Conservation (phyloP, 257 asterid genomes). For the Lantana camara region DNA sequence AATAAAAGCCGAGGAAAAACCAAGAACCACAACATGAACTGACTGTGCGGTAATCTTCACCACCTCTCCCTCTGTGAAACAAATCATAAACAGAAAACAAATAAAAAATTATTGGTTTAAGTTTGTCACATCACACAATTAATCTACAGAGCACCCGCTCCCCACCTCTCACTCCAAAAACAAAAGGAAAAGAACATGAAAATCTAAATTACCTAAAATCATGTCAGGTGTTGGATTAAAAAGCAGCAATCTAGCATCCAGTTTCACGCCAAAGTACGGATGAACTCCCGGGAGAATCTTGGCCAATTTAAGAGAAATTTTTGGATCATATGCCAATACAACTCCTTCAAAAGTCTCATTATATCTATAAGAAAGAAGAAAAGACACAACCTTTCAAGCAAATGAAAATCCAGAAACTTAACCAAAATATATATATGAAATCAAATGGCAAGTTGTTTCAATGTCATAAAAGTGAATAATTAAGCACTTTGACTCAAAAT, state of each 20-base stretch:
- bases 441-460: not conserved
- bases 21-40: conserved; percentile 72
- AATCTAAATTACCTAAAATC: conserved; percentile 55
- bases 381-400: not conserved
- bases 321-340: conserved; percentile 75
- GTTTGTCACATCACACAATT: not conserved
- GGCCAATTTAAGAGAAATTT: conserved; percentile 42
- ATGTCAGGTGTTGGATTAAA: conserved; percentile 71
- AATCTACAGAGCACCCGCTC: not conserved
- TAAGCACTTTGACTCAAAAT: not conserved
- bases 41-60: conserved; percentile 63
- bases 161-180: not conserved
- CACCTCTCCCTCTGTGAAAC: conserved; percentile 74
- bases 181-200: not conserved
- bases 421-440: not conserved
- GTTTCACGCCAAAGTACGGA: conserved; percentile 63
- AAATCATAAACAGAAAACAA: not conserved
- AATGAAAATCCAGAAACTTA: not conserved
- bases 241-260: conserved; percentile 58
- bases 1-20: conserved; percentile 67
- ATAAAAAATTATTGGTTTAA: not conserved
- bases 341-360: conserved; percentile 78
- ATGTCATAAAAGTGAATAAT: not conserved
- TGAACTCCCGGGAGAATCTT: conserved; percentile 68
- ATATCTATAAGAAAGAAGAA: conserved; percentile 45